Base-by-base conservation (phyloP, 148 eudicot species). In the Silene conica region DNA sequence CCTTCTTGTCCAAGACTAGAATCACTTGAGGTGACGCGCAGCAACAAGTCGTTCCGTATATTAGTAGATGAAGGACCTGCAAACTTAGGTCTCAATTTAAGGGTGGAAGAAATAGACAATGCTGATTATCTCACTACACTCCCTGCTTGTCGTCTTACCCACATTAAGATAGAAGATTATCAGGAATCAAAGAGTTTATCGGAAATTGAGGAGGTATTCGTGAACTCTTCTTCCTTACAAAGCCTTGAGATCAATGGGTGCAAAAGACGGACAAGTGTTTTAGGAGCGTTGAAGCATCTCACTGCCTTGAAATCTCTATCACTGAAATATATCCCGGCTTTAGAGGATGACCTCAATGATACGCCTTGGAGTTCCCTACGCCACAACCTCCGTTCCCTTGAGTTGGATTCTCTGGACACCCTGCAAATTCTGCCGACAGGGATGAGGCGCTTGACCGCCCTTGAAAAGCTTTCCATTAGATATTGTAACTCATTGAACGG, bases 1-100 rank as follows among this genome's bases (percentile, higher is more conserved):
- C 77, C 81, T 58, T 9, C 43, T 6, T 73, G 80, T 54, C 71
- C 80, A 16, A 46, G 22, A 10, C 8, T 61, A 12, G 56, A 73
- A 73, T 15, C 7, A 15, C 34, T 73, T 3, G 5, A 2, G n/a
- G 14, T 71, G 13, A 23, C 8, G 7, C 6, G 54, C 15, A 23
- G 6, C 23, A 71, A 56, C 18, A 31, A 56, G 20, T 21, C 8
- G 50, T 11, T 67, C 8, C 12, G 38, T 52, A 41, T 67, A 41
- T 8, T 13, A 3, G 8, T 13, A 1, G 58, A 6, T 10, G 38
- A 13, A 19, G 19, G 21, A 8, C 8, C 8, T 13, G 2, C 5
- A 13, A 38, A 26, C 16, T 18, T 18, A 13, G 13, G 18, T 23
- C 43, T 19, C 20, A 69, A 12, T 15, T 3, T 55, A 6, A 19